phyloP scores from a whole-genome alignment of 2,329 filamentous ascomycete species.

The Calonectria hongkongensis region DNA sequence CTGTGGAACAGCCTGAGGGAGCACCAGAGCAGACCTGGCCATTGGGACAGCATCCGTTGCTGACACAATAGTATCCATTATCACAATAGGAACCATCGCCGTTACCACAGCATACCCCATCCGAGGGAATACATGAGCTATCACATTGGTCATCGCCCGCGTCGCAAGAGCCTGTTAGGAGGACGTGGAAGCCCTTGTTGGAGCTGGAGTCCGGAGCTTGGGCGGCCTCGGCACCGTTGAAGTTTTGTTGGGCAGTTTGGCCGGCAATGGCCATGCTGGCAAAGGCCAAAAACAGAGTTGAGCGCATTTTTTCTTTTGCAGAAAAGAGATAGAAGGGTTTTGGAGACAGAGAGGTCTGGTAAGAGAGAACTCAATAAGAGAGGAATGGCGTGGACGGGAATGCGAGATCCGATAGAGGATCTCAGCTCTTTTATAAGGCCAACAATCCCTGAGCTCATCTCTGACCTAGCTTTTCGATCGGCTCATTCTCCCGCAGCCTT shows the following conservation, averaged over 20 bases:
- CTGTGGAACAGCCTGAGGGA: conserved; percentile 51
- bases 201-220: conserved; percentile 39
- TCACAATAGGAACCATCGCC: conserved; percentile 58
- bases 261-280: conserved; percentile 50
- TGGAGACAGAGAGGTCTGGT: neutral
- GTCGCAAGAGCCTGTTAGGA: conserved; percentile 47
- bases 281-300: conserved; percentile 53
- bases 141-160: conserved; percentile 54
- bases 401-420: conserved; percentile 10
- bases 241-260: conserved; percentile 36
- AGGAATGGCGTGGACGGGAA: conserved; percentile 3
- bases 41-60: conserved; percentile 58
- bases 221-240: conserved; percentile 43
- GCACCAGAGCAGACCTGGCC: conserved; percentile 58
- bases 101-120: conserved; percentile 55
- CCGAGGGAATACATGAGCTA: conserved; percentile 56
- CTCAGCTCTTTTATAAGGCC: conserved; percentile 44
- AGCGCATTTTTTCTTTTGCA: conserved; percentile 30
- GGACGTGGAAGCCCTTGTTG: conserved; percentile 49
- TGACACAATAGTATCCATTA: conserved; percentile 55
- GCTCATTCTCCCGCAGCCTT: neutral
- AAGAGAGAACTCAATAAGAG: neutral
- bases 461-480: neutral
- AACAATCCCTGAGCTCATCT: neutral
- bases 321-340: neutral